Base-by-base conservation (phyloP, 768 basidiomycete species). In the Pleurotus sapidus region DNA sequence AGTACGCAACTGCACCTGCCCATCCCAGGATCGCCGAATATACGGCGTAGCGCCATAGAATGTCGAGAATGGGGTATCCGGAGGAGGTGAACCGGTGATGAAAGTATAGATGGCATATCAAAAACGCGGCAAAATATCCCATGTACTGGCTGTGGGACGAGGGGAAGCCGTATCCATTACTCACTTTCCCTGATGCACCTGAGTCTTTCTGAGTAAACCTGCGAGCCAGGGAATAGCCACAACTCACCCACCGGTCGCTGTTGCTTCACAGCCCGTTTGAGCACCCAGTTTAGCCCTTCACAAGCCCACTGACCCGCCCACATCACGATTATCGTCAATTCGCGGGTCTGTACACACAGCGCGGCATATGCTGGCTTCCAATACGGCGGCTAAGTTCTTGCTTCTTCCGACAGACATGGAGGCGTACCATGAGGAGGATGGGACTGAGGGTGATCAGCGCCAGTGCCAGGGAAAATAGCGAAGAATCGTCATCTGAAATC, bases 111-210 rank as follows among this genome's bases (percentile, higher is more conserved):
- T 94, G 92, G 65, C 87, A 84, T 43, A 86, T 65, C 45, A 93
- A 68, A 69, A 93, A 94, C 0, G 89, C 77, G 4, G 87, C 77
- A 61, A 94, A 93, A 70, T 89, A 94, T 14, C 84, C 92, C 92
- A 94, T 93, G 68, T 87, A 92, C 56, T 94, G 92, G 69, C 89
- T 91, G 65, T 94, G 92, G 12, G 90, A 92, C 0, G 91, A 93
- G 0, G 92, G 92, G 63, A 93, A 93, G 5, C 91, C 92, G 65
- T 92, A 93, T 12, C 91, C 91, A 55, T 80, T 80, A 17, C 86
- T 87, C 47, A 83, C 68, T 56, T 77, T 78, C 43, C 77, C 87
- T 87, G 63, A 9, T 46, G 9, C 47, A 39, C 47, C 48, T 14
- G 0, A 18, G 12, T 23, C 17, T 30, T 20, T 27, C 15, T 18